Percentiles rank a stretch among this genome's conserved stretches.
Conservation (phyloP, 176 grass and related monocot genomes). For the Avena sativa region DNA sequence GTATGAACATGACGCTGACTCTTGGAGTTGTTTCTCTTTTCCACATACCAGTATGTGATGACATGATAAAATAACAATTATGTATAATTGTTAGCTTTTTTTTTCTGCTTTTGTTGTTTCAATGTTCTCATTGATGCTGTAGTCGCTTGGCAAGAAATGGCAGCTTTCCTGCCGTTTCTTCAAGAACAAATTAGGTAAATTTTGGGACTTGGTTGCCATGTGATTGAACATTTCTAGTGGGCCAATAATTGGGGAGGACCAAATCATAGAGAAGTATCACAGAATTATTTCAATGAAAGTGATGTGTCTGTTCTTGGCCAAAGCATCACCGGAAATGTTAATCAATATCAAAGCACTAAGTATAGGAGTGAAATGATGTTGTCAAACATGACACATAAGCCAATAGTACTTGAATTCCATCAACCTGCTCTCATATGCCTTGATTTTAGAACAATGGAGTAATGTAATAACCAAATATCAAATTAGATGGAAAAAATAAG, state of each 20-base stretch:
- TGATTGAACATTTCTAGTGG: background rate
- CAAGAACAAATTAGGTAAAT: background rate
- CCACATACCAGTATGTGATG: background rate
- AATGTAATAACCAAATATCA: background rate
- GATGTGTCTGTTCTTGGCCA: background rate
- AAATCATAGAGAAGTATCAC: background rate
- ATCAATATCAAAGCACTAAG: background rate
- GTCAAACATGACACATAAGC: background rate
- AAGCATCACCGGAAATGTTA: background rate
- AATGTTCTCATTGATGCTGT: background rate
- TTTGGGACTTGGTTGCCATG: constrained; percentile 1
- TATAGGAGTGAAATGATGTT: background rate
- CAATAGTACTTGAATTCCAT: background rate
- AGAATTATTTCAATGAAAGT: background rate
- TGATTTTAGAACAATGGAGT: background rate
- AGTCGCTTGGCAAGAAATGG: background rate
- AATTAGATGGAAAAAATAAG: background rate
- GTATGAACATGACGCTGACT: constrained; percentile 43
- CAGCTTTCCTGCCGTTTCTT: background rate
- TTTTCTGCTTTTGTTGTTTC: background rate
- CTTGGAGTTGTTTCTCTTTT: background rate
- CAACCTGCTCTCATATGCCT: constrained; percentile 17
- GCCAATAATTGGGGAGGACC: background rate
- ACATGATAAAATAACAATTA: background rate
- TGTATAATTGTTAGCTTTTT: background rate